Evolutionary conservation across 192 early-diverging fungal species (phyloP).

Genomic region (Coemansia sp.): DNA sequence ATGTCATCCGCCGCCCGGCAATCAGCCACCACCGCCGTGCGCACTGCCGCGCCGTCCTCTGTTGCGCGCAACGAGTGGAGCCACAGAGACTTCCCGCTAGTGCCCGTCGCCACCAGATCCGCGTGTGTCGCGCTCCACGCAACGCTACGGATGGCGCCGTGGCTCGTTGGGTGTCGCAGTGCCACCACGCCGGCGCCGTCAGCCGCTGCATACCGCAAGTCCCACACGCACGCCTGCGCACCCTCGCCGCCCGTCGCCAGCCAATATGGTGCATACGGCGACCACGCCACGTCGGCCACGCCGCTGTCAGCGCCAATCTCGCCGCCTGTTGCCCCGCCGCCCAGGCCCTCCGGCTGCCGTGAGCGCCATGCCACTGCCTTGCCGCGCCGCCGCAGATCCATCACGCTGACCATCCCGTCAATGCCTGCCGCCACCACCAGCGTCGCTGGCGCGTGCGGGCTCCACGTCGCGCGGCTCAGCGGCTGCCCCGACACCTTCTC

Average conservation of each 20-base stretch:
- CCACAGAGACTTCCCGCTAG: conserved; percentile 59
- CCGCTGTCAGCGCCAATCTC: background rate
- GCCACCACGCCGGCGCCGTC: conserved; percentile 28
- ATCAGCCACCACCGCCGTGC: conserved; percentile 21
- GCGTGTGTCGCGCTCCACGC: conserved; percentile 71
- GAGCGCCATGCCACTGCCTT: conserved; percentile 59
- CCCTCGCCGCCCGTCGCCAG: conserved; percentile 64
- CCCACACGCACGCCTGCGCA: conserved; percentile 66
- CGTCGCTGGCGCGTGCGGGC: conserved; percentile 34
- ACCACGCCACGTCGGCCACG: conserved; percentile 58
- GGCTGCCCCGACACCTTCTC: conserved; percentile 49
- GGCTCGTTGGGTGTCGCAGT: conserved; percentile 32
- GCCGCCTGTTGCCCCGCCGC: conserved; percentile 2
- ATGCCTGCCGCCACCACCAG: conserved; percentile 38
- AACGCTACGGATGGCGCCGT: conserved; percentile 30
- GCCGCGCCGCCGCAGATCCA: conserved; percentile 54
- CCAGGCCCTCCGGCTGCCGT: conserved; percentile 1
- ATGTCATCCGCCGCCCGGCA: conserved; percentile 43
- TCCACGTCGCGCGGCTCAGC: conserved; percentile 40
- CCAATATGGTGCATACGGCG: conserved; percentile 77
- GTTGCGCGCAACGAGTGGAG: conserved; percentile 52
- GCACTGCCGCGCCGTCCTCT: conserved; percentile 4
- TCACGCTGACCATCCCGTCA: conserved; percentile 36
- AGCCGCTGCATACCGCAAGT: conserved; percentile 61
- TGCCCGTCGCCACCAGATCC: conserved; percentile 61